Percentiles rank a stretch among this genome's conserved stretches.
Conservation (phyloP, 192 early-diverging fungal species). For the Coemansia sp. region DNA sequence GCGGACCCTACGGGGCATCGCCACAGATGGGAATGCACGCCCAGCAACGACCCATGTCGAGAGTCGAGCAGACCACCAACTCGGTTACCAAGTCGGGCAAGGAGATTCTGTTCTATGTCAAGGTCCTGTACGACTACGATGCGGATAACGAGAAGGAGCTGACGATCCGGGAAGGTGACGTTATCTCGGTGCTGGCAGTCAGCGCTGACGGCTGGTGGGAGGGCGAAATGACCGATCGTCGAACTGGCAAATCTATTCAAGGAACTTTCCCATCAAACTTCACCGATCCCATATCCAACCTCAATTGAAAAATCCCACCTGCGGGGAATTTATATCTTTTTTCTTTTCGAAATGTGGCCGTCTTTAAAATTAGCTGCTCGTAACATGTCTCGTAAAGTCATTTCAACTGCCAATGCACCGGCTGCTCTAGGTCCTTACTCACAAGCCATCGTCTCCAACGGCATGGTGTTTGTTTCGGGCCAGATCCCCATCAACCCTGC, state of each 20-base stretch:
- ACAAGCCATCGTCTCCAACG: slow-evolving; percentile 80
- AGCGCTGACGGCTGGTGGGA: slow-evolving; percentile 56
- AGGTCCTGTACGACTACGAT: slow-evolving; percentile 55
- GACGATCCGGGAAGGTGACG: slow-evolving; percentile 41
- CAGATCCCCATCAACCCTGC: slow-evolving; percentile 73
- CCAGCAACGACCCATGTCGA: slow-evolving; percentile 20
- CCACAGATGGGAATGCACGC: not conserved
- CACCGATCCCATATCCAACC: slow-evolving; percentile 44
- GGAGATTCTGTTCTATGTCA: slow-evolving; percentile 52
- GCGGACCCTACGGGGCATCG: not conserved
- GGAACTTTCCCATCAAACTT: slow-evolving; percentile 56
- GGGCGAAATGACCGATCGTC: slow-evolving; percentile 46
- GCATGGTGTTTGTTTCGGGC: slow-evolving; percentile 79
- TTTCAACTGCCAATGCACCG: slow-evolving; percentile 63
- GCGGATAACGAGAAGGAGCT: slow-evolving; percentile 51
- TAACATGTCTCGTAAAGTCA: slow-evolving; percentile 46
- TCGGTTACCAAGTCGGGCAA: slow-evolving; percentile 26
- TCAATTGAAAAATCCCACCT: not conserved
- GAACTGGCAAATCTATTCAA: slow-evolving; percentile 31
- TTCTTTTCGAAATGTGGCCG: too few relatives aligned
- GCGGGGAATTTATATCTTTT: too few relatives aligned
- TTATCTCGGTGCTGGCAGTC: slow-evolving; percentile 49
- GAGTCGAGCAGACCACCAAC: slow-evolving; percentile 3
- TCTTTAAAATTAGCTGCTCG: slow-evolving; percentile 8
- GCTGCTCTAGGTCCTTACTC: slow-evolving; percentile 77